Conservation (phyloP, 257 asterid species). For the Salvia splendens region DNA sequence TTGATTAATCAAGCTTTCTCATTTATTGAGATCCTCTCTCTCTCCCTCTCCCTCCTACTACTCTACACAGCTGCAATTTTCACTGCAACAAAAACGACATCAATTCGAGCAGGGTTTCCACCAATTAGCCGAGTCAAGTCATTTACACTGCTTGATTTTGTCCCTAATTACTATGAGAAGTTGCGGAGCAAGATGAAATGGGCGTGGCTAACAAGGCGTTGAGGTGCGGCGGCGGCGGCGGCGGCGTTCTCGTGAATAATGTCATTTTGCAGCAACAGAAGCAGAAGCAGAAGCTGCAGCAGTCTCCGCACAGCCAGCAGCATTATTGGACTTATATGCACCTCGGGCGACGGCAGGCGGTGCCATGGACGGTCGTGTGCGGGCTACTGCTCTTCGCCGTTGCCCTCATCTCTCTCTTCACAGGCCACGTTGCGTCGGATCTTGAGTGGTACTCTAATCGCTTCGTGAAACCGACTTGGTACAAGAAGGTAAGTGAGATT, state of each 20-base stretch:
- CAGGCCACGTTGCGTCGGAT: slow-evolving; percentile 95
- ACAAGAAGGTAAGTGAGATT: slow-evolving; percentile 47
- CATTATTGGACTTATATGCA: slow-evolving; percentile 36
- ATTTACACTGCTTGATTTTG: slow-evolving; percentile 24
- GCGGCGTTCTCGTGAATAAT: slow-evolving; percentile 47
- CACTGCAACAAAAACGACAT: slow-evolving; percentile 16
- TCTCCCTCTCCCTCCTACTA: neutral
- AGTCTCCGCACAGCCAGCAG: slow-evolving; percentile 21
- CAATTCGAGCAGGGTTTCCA: slow-evolving; percentile 33
- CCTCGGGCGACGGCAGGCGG: slow-evolving; percentile 47
- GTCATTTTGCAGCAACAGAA: slow-evolving; percentile 43
- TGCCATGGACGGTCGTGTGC: slow-evolving; percentile 85
- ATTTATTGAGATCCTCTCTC: slow-evolving; percentile 19
- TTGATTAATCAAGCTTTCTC: slow-evolving; percentile 10
- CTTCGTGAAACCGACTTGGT: slow-evolving; percentile 61
- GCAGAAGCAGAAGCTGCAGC: slow-evolving; percentile 31
- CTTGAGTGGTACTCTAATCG: slow-evolving; percentile 92
- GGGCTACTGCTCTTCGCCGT: slow-evolving; percentile 76
- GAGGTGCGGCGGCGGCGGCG: slow-evolving; percentile 43
- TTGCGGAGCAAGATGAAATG: slow-evolving; percentile 69
- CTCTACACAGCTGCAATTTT: neutral
- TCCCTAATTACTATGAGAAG: slow-evolving; percentile 38
- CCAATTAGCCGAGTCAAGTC: slow-evolving; percentile 9
- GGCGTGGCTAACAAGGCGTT: slow-evolving; percentile 67
- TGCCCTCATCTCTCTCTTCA: slow-evolving; percentile 87